Conservation (phyloP, 208 protist genomes). For the Borovskyia barvae region DNA sequence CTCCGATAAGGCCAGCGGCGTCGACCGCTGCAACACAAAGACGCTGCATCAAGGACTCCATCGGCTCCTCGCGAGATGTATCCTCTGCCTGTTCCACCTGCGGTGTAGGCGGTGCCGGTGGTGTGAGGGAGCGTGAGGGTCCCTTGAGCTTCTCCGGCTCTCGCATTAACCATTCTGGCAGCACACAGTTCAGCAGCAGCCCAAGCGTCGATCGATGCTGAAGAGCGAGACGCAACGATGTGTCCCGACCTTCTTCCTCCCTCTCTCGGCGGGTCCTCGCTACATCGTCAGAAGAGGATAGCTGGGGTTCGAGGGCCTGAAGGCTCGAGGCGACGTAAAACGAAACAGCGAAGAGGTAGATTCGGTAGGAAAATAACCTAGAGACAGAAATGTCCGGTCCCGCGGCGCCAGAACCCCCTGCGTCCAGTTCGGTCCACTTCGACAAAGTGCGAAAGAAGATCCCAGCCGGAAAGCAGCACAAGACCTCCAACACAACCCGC, state of each 20-base stretch:
- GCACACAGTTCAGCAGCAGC: background rate
- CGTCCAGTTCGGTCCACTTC: background rate
- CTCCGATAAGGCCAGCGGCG: constrained; percentile 13
- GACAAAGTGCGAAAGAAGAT: constrained; percentile 27
- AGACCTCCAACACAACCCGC: constrained; percentile 40
- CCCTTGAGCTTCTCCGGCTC: background rate
- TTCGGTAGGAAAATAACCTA: constrained; percentile 11
- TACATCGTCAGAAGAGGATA: background rate
- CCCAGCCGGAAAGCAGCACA: constrained; percentile 29
- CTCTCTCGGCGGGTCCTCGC: too few relatives aligned
- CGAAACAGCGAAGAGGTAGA: constrained; percentile 25
- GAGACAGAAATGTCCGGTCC: background rate
- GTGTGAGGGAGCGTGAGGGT: too few relatives aligned
- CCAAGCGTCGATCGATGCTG: constrained; percentile 9
- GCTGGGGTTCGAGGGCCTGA: background rate
- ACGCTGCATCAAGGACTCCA: constrained; percentile 8
- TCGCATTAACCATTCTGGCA: constrained; percentile 23
- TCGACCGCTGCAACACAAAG: constrained; percentile 23
- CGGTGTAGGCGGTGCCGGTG: too few relatives aligned
- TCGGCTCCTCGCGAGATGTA: too few relatives aligned
- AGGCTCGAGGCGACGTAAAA: constrained; percentile 14
- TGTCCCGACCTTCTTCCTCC: too few relatives aligned
- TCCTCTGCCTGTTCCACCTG: too few relatives aligned
- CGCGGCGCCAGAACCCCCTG: background rate
- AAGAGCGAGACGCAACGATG: constrained; percentile 1